Evolutionary conservation across 768 basidiomycete species (phyloP), one percentile per base, ranked within the genome.

Genomic region (Clavaria fumosa): DNA sequence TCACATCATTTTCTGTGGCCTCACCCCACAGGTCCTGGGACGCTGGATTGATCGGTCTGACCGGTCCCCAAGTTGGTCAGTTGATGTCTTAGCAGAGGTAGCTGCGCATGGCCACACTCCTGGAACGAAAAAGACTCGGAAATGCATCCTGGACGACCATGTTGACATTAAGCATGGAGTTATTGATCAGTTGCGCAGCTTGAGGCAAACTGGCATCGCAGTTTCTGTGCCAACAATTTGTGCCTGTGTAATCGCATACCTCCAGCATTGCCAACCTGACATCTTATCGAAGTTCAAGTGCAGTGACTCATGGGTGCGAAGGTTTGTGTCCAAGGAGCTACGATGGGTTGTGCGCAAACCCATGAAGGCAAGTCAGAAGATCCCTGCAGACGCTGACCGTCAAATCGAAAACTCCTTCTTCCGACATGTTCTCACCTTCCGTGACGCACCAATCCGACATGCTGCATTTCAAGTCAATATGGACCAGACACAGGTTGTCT

Each of bases 401-500:
- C 34, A 42, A 5, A 37, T 36, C 9, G 18, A 30, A 3, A 14
- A 35, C 1, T 23, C 47, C 0, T 34, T 45, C 27, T 21, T 54
- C 4, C 37, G 46, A 2, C 14, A 39, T 9, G 48, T 42, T 4
- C 44, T 46, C 22, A 15, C 31, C 1, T 56, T 63, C 22, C 48
- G 52, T 14, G 49, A 62, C 4, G 15, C 54, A 0, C 47, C 49
- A 18, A 55, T 64, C 2, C n/a, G n/a, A n/a, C n/a, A n/a, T n/a
- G 50, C 52, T 1, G 15, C 52, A 1, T 44, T 61, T 19, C 47
- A 39, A 5, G 50, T 60, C 34, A 62, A 61, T 34, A 48, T 50
- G 2, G 57, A 63, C 36, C 61, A 63, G 39, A 59, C 55, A 2
- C 51, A 59, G 23, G 41, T 54, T 3, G 34, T 56, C 0, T 58